Conservation (phyloP, 768 basidiomycete genomes). For the Russula lepida region DNA sequence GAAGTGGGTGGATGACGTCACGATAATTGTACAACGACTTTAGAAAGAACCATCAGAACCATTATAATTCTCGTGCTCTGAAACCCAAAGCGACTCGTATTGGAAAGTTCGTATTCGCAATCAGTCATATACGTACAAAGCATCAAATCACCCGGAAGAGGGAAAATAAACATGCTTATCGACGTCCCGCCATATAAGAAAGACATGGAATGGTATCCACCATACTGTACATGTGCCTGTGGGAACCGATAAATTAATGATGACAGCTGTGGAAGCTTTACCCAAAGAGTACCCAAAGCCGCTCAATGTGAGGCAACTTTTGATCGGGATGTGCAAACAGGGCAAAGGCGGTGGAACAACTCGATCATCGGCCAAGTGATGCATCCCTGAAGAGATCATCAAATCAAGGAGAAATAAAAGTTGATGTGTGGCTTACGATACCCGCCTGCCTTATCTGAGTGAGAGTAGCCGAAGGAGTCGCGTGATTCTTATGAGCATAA, state of each 20-base stretch:
- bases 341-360: constrained; percentile 55
- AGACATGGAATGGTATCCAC: constrained; percentile 20
- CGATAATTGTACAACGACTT: constrained; percentile 37
- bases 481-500: constrained; percentile 56
- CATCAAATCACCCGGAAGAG: background rate
- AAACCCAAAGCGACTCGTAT: background rate
- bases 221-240: constrained; percentile 14
- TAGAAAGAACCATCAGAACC: constrained; percentile 1
- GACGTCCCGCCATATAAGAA: constrained; percentile 7
- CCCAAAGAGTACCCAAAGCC: constrained; percentile 19
- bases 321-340: constrained; percentile 39
- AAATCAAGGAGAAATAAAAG: background rate
- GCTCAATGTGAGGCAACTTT: constrained; percentile 25
- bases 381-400: constrained; percentile 36
- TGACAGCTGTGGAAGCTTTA: constrained; percentile 3
- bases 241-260: constrained; percentile 19
- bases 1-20: constrained; percentile 44
- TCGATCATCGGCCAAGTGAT: constrained; percentile 73
- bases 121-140: constrained; percentile 9
- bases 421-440: constrained; percentile 39
- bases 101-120: background rate
- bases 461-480: constrained; percentile 45
- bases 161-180: constrained; percentile 11
- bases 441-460: constrained; percentile 47
- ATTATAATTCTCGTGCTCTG: background rate